Conservation (phyloP, 495 filamentous ascomycete species). For the Aspergillus bertholletiae region DNA sequence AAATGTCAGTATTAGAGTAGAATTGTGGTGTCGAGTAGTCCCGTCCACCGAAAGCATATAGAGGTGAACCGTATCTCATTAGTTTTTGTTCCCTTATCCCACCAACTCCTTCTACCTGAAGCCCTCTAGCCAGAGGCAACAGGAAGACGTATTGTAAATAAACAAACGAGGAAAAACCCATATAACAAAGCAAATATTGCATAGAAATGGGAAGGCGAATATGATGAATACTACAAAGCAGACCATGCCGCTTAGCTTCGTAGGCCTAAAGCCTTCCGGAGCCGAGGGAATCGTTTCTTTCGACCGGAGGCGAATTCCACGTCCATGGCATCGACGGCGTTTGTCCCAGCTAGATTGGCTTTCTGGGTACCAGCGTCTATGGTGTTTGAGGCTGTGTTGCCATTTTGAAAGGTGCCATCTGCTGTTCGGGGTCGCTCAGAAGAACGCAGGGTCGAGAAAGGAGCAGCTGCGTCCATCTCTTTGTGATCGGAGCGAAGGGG, state of each 20-base stretch:
- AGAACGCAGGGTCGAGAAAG: conserved; percentile 5
- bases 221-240: conserved; percentile 8
- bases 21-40: neutral
- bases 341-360: neutral
- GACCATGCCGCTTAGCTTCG: conserved; percentile 25
- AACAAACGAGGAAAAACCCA: neutral
- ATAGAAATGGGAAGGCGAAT: conserved; percentile 9
- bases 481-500: conserved; percentile 19
- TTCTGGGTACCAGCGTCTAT: neutral
- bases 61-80: neutral
- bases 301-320: conserved; percentile 40
- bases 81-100: neutral
- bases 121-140: conserved; percentile 4
- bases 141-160: conserved; percentile 11
- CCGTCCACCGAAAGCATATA: neutral
- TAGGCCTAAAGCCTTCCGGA: conserved; percentile 48
- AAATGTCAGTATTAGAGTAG: neutral
- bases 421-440: conserved; percentile 11
- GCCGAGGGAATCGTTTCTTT: conserved; percentile 48
- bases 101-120: neutral
- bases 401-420: conserved; percentile 13
- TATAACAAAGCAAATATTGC: conserved; percentile 14
- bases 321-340: conserved; percentile 18
- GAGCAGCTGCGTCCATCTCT: conserved; percentile 10
- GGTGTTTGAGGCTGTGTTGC: neutral